These are phyloP conservation scores for Dentipellis fragilis DNA, from an alignment of 768 basidiomycete species.

Conservation along the genomic window DNA sequence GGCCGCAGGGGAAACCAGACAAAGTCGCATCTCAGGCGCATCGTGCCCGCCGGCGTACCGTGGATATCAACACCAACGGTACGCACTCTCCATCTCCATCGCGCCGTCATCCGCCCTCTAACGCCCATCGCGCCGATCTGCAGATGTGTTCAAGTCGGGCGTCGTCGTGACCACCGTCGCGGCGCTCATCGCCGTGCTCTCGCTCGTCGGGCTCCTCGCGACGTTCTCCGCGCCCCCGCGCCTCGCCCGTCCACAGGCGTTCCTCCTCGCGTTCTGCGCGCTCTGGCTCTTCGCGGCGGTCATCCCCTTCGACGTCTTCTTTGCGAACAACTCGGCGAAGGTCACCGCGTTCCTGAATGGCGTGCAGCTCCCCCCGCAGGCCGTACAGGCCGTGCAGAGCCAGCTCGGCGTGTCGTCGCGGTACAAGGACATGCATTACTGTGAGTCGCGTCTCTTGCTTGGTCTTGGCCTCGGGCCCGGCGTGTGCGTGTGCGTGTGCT, in stretches of 20 bases:
- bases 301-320: slow-evolving; percentile 37
- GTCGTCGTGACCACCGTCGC: slow-evolving; percentile 13
- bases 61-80: slow-evolving; percentile 11
- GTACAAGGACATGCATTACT: slow-evolving; percentile 35
- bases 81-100: slow-evolving; percentile 14
- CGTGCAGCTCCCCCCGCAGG: slow-evolving; percentile 23
- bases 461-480: neutral
- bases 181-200: slow-evolving; percentile 23
- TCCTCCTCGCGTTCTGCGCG: slow-evolving; percentile 30
- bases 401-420: slow-evolving; percentile 29
- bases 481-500: neutral
- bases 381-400: slow-evolving; percentile 27
- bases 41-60: slow-evolving; percentile 8
- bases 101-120: slow-evolving; percentile 6
- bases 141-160: slow-evolving; percentile 15
- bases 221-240: slow-evolving; percentile 15
- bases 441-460: slow-evolving; percentile 25
- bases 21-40: slow-evolving; percentile 1
- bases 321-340: slow-evolving; percentile 33
- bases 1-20: slow-evolving; percentile 6
- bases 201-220: slow-evolving; percentile 19
- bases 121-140: slow-evolving; percentile 8
- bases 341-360: slow-evolving; percentile 31
- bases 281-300: slow-evolving; percentile 40
- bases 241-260: slow-evolving; percentile 25